Base-by-base conservation (phyloP, 164 flowering plant species). In the Tetracentron sinense region DNA sequence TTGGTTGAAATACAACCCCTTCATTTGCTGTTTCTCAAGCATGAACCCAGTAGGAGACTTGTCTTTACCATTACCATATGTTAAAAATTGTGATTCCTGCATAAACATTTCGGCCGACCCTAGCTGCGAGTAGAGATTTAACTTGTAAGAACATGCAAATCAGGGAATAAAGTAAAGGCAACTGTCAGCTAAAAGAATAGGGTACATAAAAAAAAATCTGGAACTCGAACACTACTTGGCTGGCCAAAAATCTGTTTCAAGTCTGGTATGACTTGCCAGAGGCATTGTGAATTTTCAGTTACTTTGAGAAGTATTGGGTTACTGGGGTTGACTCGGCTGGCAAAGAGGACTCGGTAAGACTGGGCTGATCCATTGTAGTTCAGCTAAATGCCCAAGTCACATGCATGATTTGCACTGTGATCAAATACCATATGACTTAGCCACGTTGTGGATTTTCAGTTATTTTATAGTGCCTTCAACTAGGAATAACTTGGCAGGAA, bases 21-120 rank as follows among this genome's bases (percentile, higher is more conserved):
- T 89, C 80, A 84, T 83, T 59, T 83, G 96, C 73, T 90, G 80
- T 70, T 92, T 92, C 74, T 83, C 97, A 67, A 95, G 85, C 85
- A 77, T 80, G 75, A 95, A 88, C 56, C 91, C 88, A 17, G 99
- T 95, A 26, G 99, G 91, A 63, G 97, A 80, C 60, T 85, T 84
- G 68, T 90, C 97, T 67, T 84, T 77, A 26, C 99, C 97, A 73
- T 92, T 87, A 33, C 91, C 96, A 69, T 90, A 73, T 7, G 75
- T 80, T 62, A 95, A 61, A 63, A 73, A 82, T 73, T 88, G 81
- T 19, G 97, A 88, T 46, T 88, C 90, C 76, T 87, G 63, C 82
- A 83, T 73, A 75, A 95, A 90, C 25, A 74, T 79, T 65, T 92
- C 97, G 0, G 89, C 89, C 56, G 90, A 83, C 23, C 91, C 92